phyloP scores from a whole-genome alignment of 139 green algal genomes.

The Chlamydomonas incerta region DNA sequence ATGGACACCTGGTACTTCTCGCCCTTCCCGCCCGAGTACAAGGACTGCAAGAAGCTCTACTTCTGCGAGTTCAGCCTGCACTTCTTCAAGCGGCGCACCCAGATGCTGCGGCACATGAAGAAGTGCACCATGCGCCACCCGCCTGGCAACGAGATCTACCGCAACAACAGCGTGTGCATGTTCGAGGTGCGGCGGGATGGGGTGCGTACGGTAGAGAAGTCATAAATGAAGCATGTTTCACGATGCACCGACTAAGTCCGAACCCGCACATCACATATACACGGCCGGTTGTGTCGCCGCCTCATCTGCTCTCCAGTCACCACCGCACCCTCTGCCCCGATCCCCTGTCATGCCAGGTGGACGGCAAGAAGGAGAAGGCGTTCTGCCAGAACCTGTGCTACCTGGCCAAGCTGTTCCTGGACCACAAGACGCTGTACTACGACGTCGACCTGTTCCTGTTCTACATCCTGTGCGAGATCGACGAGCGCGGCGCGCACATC shows the following conservation, averaged over 20 bases:
- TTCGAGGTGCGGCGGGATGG: slow-evolving; percentile 86
- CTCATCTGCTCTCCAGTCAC: no score
- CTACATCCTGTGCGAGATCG: slow-evolving; percentile 98
- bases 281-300: no score
- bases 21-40: slow-evolving; percentile 93
- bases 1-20: slow-evolving; percentile 99
- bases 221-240: no score
- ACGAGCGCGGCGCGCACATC: slow-evolving; percentile 96
- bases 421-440: slow-evolving; percentile 99
- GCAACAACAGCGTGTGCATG: slow-evolving; percentile 88
- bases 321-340: no score
- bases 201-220: no score
- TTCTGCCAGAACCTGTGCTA: slow-evolving; percentile 99
- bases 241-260: no score
- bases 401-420: slow-evolving; percentile 99
- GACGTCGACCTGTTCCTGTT: slow-evolving; percentile 99
- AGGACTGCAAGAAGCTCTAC: slow-evolving; percentile 94
- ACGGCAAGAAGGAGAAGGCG: slow-evolving; percentile 92
- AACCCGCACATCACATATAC: no score
- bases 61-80: slow-evolving; percentile 97
- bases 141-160: slow-evolving; percentile 99
- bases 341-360: no score
- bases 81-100: slow-evolving; percentile 83
- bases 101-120: slow-evolving; percentile 94
- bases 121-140: slow-evolving; percentile 83